These are phyloP conservation scores for Candida sp. DNA, from an alignment of 1,139 yeast species.

Conservation along the genomic window DNA sequence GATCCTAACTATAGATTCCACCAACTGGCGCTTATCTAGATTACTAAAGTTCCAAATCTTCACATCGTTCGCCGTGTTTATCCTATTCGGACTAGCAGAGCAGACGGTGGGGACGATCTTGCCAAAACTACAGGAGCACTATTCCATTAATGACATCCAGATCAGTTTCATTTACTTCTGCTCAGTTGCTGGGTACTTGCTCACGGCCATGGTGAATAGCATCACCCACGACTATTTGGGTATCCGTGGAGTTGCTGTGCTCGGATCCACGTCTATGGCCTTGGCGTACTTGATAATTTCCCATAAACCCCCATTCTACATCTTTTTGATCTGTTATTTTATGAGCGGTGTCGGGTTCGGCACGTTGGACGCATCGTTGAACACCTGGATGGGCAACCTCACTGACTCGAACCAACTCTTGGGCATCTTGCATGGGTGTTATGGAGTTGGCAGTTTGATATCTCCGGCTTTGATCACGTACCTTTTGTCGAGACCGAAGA, in stretches of 20 bases:
- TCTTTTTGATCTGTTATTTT: conserved; percentile 40
- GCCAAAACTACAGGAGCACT: conserved; percentile 50
- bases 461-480: conserved; percentile 63
- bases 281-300: conserved; percentile 30
- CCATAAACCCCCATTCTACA: conserved; percentile 36
- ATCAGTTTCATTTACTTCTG: conserved; percentile 40
- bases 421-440: conserved; percentile 70
- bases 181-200: conserved; percentile 40
- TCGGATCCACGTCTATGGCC: conserved; percentile 37
- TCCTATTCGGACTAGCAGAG: conserved; percentile 57
- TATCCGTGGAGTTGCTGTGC: conserved; percentile 37
- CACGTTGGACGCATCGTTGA: conserved; percentile 60
- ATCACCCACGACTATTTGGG: conserved; percentile 36
- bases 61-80: conserved; percentile 39
- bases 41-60: conserved; percentile 44
- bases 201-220: conserved; percentile 42
- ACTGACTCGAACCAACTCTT: conserved; percentile 62
- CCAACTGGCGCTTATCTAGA: conserved; percentile 43
- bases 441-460: conserved; percentile 71
- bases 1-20: conserved; percentile 33
- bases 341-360: conserved; percentile 66
- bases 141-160: conserved; percentile 45
- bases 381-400: conserved; percentile 61
- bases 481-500: conserved; percentile 32
- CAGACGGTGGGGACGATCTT: conserved; percentile 62